Evolutionary conservation across 2,329 filamentous ascomycete species (phyloP), one percentile per base, ranked within the genome.

Genomic region (Sporothrix brasiliensis): DNA sequence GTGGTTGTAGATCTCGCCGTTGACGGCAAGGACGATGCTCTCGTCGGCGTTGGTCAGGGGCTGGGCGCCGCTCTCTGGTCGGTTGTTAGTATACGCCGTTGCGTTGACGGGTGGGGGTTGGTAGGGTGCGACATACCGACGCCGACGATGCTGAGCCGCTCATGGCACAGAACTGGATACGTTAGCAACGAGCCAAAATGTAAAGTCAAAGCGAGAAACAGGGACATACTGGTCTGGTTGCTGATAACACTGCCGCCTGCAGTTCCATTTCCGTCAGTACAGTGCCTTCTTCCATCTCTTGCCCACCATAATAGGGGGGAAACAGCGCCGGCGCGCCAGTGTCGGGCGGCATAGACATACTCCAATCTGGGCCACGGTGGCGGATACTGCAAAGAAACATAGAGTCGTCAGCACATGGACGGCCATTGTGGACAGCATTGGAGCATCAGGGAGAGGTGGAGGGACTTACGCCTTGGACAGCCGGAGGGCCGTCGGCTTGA

Each of bases 1-100:
- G 84, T 99, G 95, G 89, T 99, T 99, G 87, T 99, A 99, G 80
- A 99, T 99, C 81, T 99, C 95, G 82, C 95, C 95, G 82, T 99
- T 99, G 88, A 98, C 95, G 74, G 95, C 94, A 73, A 99, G 89
- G 74, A 94, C 90, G 77, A 99, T 90, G 77, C 86, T 91, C 75
- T 89, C 91, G 80, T 98, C 94, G 75, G 93, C 89, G 85, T 93
- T 98, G 85, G 94, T 91, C 75, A 99, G 86, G 74, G 95, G 95
- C 83, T 99, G 95, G 68, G 95, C 94, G 79, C 95, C 95, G 77
- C 92, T 94, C 80, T 98, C 94, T 94, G 80, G 58, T 70, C 60
- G 72, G 39, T 67, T 68, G 76, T 79, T 53, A 79, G 76, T 68
- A 77, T 75, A 56, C 50, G 54, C 47, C 58, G 53, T 72, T n/a